These are phyloP conservation scores for Otatea glauca DNA, from an alignment of 176 grass and related monocot genomes.

Conservation along the genomic window DNA sequence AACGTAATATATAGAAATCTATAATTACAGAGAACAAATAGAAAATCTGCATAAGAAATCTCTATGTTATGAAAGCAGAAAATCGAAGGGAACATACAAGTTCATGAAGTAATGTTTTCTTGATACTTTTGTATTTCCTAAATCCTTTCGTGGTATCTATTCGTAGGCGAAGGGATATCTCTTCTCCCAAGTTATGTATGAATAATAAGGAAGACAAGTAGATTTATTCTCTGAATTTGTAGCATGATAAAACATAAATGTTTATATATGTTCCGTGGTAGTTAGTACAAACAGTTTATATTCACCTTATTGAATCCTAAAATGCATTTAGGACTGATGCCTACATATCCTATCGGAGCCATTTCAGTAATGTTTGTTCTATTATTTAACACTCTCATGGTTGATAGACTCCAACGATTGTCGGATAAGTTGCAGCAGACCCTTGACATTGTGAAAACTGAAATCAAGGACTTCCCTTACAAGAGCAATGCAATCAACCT, in stretches of 20 bases:
- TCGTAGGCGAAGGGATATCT: slow-evolving; percentile 89
- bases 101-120: slow-evolving; percentile 97
- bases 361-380: slow-evolving; percentile 77
- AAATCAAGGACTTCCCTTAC: too few relatives aligned
- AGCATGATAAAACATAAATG: too few relatives aligned
- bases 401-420: too few relatives aligned
- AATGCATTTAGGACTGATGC: slow-evolving; percentile 88
- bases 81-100: slow-evolving; percentile 53
- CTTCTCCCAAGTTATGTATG: slow-evolving; percentile 87
- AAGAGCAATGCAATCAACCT: too few relatives aligned
- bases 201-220: slow-evolving; percentile 29
- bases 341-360: slow-evolving; percentile 95
- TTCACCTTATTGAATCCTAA: slow-evolving; percentile 95
- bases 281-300: not conserved
- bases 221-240: slow-evolving; percentile 33
- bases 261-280: not conserved
- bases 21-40: slow-evolving; percentile 13
- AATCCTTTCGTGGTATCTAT: slow-evolving; percentile 96
- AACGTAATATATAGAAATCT: slow-evolving; percentile 20
- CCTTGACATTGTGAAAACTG: too few relatives aligned
- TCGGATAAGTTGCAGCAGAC: too few relatives aligned
- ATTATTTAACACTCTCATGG: too few relatives aligned
- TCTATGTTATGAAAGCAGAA: slow-evolving; percentile 29
- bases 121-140: slow-evolving; percentile 93
- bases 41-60: slow-evolving; percentile 2